phyloP scores from a whole-genome alignment of 2,329 filamentous ascomycete species.

The Alternaria triticimaculans region DNA sequence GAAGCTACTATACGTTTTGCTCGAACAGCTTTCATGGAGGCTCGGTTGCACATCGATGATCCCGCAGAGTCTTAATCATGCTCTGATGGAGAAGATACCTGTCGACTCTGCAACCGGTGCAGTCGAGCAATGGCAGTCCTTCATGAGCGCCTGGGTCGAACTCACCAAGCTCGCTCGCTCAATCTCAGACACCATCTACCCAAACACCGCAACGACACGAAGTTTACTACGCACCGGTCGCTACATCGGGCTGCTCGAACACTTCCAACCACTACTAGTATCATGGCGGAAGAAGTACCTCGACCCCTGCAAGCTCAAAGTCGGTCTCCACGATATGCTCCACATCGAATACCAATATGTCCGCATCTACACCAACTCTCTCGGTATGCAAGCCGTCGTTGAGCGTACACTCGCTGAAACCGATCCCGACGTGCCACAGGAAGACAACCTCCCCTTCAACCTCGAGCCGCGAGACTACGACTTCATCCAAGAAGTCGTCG shows the following conservation, averaged over 20 bases:
- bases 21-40: constrained; percentile 60
- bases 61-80: constrained; percentile 53
- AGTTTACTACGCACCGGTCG: constrained; percentile 55
- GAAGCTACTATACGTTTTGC: constrained; percentile 53
- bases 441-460: constrained; percentile 51
- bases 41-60: constrained; percentile 61
- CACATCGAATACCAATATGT: constrained; percentile 60
- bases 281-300: constrained; percentile 51
- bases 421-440: constrained; percentile 46
- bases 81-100: constrained; percentile 50
- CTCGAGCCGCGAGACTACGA: constrained; percentile 60
- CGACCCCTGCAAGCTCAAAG: constrained; percentile 46
- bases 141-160: constrained; percentile 60
- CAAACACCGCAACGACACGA: constrained; percentile 50
- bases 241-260: constrained; percentile 58
- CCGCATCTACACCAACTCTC: constrained; percentile 53
- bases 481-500: constrained; percentile 64
- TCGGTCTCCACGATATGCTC: constrained; percentile 55
- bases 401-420: constrained; percentile 58
- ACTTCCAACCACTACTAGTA: constrained; percentile 52
- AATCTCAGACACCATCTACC: constrained; percentile 62
- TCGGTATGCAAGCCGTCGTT: constrained; percentile 64
- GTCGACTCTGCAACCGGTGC: constrained; percentile 46
- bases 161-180: constrained; percentile 56
- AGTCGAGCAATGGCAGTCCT: constrained; percentile 57